Conservation (phyloP, 257 asterid genomes). For the Hygrophila difformis region DNA sequence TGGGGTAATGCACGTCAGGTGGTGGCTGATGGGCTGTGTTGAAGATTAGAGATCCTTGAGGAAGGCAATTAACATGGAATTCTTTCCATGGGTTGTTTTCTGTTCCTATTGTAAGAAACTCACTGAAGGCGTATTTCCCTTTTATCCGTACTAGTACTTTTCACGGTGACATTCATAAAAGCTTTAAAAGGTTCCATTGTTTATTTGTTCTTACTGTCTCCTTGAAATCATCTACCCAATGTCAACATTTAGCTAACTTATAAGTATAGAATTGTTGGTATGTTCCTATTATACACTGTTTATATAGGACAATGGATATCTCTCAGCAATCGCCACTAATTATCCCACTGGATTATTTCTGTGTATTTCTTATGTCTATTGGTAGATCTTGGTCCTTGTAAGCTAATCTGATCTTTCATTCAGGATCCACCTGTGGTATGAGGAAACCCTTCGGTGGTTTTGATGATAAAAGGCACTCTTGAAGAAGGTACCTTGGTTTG, state of each 20-base stretch:
- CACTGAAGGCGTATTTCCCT: slow-evolving; percentile 64
- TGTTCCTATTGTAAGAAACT: slow-evolving; percentile 97
- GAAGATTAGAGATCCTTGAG: slow-evolving; percentile 47
- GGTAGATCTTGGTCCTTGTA: slow-evolving; percentile 42
- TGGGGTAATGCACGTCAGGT: no score
- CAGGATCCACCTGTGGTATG: slow-evolving; percentile 89
- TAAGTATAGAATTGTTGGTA: no score
- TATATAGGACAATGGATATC: slow-evolving; percentile 7
- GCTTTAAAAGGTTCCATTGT: slow-evolving; percentile 20
- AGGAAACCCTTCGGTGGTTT: slow-evolving; percentile 89
- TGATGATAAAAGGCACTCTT: slow-evolving; percentile 81
- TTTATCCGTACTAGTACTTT: slow-evolving; percentile 49
- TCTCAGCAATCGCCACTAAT: slow-evolving; percentile 10
- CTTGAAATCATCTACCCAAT: slow-evolving; percentile 22
- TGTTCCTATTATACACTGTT: no score
- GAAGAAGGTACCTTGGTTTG: slow-evolving; percentile 99
- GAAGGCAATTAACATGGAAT: slow-evolving; percentile 58
- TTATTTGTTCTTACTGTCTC: slow-evolving; percentile 18
- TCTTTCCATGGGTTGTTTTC: slow-evolving; percentile 91
- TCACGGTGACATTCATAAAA: slow-evolving; percentile 48
- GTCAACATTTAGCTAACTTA: no score
- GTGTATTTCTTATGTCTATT: slow-evolving; percentile 12
- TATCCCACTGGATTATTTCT: slow-evolving; percentile 9
- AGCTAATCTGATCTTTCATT: slow-evolving; percentile 80
- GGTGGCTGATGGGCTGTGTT: slow-evolving; percentile 38